phyloP scores from a whole-genome alignment of 2,329 filamentous ascomycete species.

The Ascochyta rabiei region DNA sequence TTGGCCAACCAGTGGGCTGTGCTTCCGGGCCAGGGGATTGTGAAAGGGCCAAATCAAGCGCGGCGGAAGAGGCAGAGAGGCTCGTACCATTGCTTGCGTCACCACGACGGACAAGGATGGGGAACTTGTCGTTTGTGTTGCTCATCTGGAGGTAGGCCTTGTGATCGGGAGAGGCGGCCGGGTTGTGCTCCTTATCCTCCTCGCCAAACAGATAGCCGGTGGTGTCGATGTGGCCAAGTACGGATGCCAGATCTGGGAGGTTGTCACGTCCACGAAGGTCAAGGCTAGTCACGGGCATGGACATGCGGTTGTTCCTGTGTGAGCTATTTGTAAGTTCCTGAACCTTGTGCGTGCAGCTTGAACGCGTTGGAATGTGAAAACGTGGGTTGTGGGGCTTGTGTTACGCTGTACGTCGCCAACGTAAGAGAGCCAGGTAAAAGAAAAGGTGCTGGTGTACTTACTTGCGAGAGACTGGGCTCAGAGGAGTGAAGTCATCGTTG shows the following conservation, averaged over 20 bases:
- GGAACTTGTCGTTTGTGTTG: conserved; percentile 82
- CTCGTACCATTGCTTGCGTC: conserved; percentile 62
- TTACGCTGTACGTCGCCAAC: conserved; percentile 7
- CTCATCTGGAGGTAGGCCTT: conserved; percentile 74
- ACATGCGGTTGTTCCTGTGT: conserved; percentile 82
- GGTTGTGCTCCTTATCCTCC: conserved; percentile 60
- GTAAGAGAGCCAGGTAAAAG: conserved; percentile 9
- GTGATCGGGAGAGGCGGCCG: conserved; percentile 66
- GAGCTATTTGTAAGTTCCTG: conserved; percentile 21
- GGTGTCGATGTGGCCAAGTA: conserved; percentile 82
- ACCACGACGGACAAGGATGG: conserved; percentile 75
- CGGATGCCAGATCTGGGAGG: conserved; percentile 52
- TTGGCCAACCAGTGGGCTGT: conserved; percentile 62
- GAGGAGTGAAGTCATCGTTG: conserved; percentile 65
- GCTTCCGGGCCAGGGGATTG: conserved; percentile 68
- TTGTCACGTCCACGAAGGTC: conserved; percentile 66
- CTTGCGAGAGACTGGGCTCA: conserved; percentile 44
- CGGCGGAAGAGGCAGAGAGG: conserved; percentile 80
- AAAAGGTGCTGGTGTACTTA: conserved; percentile 33
- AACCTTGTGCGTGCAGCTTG: conserved; percentile 19
- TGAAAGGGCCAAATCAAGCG: conserved; percentile 77
- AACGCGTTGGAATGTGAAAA: conserved; percentile 28
- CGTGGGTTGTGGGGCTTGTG: conserved; percentile 21
- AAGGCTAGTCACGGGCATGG: conserved; percentile 83
- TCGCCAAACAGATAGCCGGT: conserved; percentile 84